These are phyloP conservation scores for Hanseniaspora jakobsenii DNA, from an alignment of 805 yeast genomes.

Conservation along the genomic window DNA sequence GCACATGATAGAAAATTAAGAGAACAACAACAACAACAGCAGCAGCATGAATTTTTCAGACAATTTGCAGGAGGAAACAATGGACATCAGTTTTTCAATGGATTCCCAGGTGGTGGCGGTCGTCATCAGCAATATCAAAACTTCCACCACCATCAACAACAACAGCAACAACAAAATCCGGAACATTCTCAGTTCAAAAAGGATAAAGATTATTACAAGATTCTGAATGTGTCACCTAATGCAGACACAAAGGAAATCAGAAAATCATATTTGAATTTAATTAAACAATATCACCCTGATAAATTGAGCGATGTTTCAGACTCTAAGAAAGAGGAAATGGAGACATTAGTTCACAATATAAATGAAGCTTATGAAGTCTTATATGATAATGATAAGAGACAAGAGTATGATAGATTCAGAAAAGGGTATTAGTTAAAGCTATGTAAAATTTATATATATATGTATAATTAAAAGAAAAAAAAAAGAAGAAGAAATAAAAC, in stretches of 20 bases:
- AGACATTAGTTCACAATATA: conserved; percentile 77
- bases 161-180: conserved; percentile 24
- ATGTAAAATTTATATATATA: not conserved
- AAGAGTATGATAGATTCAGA: conserved; percentile 49
- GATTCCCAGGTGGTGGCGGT: conserved; percentile 17
- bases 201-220: conserved; percentile 65
- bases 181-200: conserved; percentile 19
- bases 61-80: conserved; percentile 25
- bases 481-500: no score
- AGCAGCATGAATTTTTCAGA: conserved; percentile 33
- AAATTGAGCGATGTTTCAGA: conserved; percentile 56
- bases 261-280: conserved; percentile 65
- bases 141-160: conserved; percentile 29
- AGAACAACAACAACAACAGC: conserved; percentile 38
- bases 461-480: no score
- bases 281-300: conserved; percentile 84
- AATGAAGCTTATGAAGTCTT: conserved; percentile 87
- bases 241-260: conserved; percentile 66
- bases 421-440: not conserved
- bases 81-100: conserved; percentile 20
- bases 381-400: conserved; percentile 50
- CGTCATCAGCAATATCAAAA: conserved; percentile 2
- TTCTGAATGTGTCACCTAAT: conserved; percentile 51
- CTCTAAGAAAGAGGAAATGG: conserved; percentile 54
- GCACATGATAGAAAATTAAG: conserved; percentile 35